phyloP scores from a whole-genome alignment of 148 eudicot genomes.

The Silene latifolia region DNA sequence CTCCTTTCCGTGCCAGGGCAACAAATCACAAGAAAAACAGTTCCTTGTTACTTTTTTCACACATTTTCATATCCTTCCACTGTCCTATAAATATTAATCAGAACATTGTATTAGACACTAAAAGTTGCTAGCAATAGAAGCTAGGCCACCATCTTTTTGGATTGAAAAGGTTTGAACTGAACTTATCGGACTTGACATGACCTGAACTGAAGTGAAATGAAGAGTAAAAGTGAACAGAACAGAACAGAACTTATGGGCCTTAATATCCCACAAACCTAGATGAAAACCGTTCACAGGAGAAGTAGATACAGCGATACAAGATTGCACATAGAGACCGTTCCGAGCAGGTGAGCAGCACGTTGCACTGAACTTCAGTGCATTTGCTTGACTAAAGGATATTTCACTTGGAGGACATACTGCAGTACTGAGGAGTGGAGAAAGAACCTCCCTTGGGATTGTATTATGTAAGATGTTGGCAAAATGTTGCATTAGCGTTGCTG shows the following conservation, averaged over 20 bases:
- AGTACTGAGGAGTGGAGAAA: background rate
- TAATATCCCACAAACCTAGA: constrained; percentile 2
- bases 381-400: constrained; percentile 5
- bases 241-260: background rate
- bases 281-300: background rate
- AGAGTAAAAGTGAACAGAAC: no score
- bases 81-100: background rate
- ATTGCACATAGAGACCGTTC: background rate
- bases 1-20: background rate
- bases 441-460: constrained; percentile 1
- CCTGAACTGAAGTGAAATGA: no score
- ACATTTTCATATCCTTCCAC: background rate
- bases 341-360: background rate
- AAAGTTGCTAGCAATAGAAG: background rate
- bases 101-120: background rate
- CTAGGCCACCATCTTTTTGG: no score
- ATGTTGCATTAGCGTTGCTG: constrained; percentile 12
- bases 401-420: background rate
- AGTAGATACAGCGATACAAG: constrained; percentile 10
- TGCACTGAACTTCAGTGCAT: background rate
- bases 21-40: background rate
- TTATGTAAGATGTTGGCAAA: constrained; percentile 1
- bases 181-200: no score
- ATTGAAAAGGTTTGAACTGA: no score
- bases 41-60: background rate